Conservation (phyloP, 305 asterid genomes). For the Solanum hybrid region DNA sequence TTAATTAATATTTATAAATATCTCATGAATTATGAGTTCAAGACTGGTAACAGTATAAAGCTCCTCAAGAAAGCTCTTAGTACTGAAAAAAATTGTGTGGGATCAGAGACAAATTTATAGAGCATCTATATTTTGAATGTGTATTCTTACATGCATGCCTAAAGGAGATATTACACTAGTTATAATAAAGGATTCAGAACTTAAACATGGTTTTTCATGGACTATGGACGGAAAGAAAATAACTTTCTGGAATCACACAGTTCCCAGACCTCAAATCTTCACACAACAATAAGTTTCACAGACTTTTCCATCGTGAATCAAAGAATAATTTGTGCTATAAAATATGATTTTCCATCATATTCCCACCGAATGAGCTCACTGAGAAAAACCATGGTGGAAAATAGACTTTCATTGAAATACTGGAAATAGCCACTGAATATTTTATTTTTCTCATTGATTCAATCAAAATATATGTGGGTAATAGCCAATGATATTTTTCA, state of each 20-base stretch:
- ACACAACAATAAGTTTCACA: neutral
- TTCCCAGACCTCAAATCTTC: neutral
- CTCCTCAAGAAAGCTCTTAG: neutral
- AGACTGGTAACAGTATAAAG: neutral
- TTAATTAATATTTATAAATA: neutral
- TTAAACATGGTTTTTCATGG: neutral
- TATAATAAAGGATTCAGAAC: neutral
- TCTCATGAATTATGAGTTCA: neutral
- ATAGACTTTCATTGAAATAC: neutral
- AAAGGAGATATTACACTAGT: neutral
- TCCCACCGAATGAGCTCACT: neutral
- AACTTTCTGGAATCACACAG: neutral
- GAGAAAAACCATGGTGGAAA: neutral
- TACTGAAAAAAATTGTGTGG: neutral
- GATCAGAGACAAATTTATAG: neutral
- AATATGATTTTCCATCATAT: neutral
- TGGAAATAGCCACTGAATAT: neutral
- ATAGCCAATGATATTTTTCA: neutral
- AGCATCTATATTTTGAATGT: neutral
- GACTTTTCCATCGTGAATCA: neutral
- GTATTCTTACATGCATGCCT: neutral
- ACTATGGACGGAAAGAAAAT: neutral
- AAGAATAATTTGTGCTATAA: neutral
- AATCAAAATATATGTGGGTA: neutral
- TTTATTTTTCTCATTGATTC: neutral